Base-by-base conservation (phyloP, 140 eudicot genomes). In the Cichorium intybus region DNA sequence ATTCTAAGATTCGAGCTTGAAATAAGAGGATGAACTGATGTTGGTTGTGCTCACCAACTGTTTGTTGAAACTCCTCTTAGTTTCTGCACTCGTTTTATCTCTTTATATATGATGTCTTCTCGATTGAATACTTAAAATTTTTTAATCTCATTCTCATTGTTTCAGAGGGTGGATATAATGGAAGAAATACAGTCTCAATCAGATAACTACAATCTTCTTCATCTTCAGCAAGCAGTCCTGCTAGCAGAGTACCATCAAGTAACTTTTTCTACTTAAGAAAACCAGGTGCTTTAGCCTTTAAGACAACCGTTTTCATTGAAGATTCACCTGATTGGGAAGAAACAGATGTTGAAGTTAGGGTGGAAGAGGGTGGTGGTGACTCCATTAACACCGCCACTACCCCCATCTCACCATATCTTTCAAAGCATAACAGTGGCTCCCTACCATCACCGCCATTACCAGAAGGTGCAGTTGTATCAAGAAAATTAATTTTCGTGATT, bases 261-360 rank as follows among this genome's bases (percentile, higher is more conserved):
- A 92, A 92, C 46, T 92, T 85, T 56, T 92, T 83, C 81, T 92
- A 92, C 79, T 75, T 88, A 39, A 76, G 97, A 59, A 92, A 92
- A 80, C 97, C 95, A 2, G 99, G 99, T 21, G 73, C n/a, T n/a
- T n/a, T n/a, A n/a, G n/a, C n/a, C 95, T 0, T 59, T 88, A 43
- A 75, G 97, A 64, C 95, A 88, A 24, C 93, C 99, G 6, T 88
- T 92, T 58, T 92, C 97, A 3, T 85, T 31, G 99, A 92, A 63
- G 99, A 92, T 73, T 92, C 99, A 20, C 99, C 99, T 0, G 99
- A 83, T 26, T 92, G 99, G 98, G 98, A 80, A n/a, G 97, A 89
- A 18, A 3, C 85, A 0, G 83, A 92, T 77, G 73, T 88, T 1
- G 97, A 92, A 51, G 93, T 81, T 68, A 81, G 86, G 78, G 79